Evolutionary conservation across 768 basidiomycete genomes (phyloP).

Genomic region (Ramaria sp.): DNA sequence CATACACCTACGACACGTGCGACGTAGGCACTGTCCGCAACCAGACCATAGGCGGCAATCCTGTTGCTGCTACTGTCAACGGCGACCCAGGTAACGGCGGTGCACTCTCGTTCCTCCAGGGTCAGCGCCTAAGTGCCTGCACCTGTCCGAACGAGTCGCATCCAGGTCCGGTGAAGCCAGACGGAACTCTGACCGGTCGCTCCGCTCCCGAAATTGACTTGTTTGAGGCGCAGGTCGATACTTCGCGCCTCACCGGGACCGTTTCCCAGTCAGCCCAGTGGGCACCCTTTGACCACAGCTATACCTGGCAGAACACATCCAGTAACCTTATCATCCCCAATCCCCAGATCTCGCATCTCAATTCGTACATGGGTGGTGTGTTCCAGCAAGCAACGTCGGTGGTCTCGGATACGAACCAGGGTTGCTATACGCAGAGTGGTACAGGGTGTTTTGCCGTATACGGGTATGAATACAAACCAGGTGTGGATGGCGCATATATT

Average conservation of each 20-base stretch:
- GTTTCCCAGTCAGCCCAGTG: slow-evolving; percentile 84
- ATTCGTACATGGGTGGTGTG: slow-evolving; percentile 62
- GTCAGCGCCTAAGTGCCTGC: slow-evolving; percentile 80
- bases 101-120: slow-evolving; percentile 73
- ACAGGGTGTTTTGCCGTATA: slow-evolving; percentile 52
- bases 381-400: slow-evolving; percentile 81
- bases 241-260: slow-evolving; percentile 28
- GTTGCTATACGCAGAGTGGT: slow-evolving; percentile 52
- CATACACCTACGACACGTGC: slow-evolving; percentile 75
- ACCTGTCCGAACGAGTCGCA: slow-evolving; percentile 81
- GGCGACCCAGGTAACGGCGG: slow-evolving; percentile 47
- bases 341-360: slow-evolving; percentile 38
- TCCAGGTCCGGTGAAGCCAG: slow-evolving; percentile 70
- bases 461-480: slow-evolving; percentile 76
- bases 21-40: slow-evolving; percentile 89
- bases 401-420: slow-evolving; percentile 57
- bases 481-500: slow-evolving; percentile 71
- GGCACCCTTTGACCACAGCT: slow-evolving; percentile 70
- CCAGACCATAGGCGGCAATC: slow-evolving; percentile 63
- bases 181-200: slow-evolving; percentile 75
- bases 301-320: slow-evolving; percentile 57
- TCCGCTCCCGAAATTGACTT: slow-evolving; percentile 86
- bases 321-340: slow-evolving; percentile 50
- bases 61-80: slow-evolving; percentile 44
- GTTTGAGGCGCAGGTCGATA: slow-evolving; percentile 63